Conservation (phyloP, 192 early-diverging fungal genomes). For the Backusella morwellensis region DNA sequence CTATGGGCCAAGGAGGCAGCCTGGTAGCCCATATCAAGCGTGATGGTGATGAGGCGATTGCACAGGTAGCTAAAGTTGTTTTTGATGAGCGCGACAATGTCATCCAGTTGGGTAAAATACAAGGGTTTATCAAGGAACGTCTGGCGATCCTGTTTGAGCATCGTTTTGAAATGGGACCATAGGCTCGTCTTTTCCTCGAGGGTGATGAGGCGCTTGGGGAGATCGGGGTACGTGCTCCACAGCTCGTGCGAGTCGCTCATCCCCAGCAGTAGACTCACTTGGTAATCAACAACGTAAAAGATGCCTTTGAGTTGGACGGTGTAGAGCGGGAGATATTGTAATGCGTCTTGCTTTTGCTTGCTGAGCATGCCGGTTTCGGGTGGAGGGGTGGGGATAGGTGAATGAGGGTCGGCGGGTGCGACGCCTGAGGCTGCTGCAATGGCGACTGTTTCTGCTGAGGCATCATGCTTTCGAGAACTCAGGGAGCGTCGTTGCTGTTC, state of each 20-base stretch:
- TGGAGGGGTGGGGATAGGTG: slow-evolving; percentile 24
- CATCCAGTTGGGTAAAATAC: slow-evolving; percentile 68
- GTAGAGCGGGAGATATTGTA: slow-evolving; percentile 62
- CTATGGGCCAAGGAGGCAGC: not conserved
- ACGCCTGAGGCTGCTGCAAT: not conserved
- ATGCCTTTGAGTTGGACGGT: slow-evolving; percentile 60
- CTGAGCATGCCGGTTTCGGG: slow-evolving; percentile 5
- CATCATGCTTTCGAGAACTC: not conserved
- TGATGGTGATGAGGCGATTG: slow-evolving; percentile 63
- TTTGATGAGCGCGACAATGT: slow-evolving; percentile 59
- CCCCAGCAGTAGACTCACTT: slow-evolving; percentile 61
- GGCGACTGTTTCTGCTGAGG: not conserved
- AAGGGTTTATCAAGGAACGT: slow-evolving; percentile 56
- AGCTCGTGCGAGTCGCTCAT: slow-evolving; percentile 43
- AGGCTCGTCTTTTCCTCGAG: slow-evolving; percentile 60
- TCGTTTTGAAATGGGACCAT: slow-evolving; percentile 64
- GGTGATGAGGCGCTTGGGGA: slow-evolving; percentile 50
- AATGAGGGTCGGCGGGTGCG: not conserved
- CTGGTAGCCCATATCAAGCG: slow-evolving; percentile 59
- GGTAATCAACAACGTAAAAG: slow-evolving; percentile 69
- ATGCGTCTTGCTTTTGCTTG: slow-evolving; percentile 42
- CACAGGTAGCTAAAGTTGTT: slow-evolving; percentile 59
- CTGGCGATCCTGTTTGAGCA: slow-evolving; percentile 63
- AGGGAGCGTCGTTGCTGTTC: not conserved
- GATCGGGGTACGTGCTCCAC: slow-evolving; percentile 54